Evolutionary conservation across 2,329 filamentous ascomycete genomes (phyloP), one percentile per base, ranked within the genome.

Genomic region (Neofusicoccum ribis): DNA sequence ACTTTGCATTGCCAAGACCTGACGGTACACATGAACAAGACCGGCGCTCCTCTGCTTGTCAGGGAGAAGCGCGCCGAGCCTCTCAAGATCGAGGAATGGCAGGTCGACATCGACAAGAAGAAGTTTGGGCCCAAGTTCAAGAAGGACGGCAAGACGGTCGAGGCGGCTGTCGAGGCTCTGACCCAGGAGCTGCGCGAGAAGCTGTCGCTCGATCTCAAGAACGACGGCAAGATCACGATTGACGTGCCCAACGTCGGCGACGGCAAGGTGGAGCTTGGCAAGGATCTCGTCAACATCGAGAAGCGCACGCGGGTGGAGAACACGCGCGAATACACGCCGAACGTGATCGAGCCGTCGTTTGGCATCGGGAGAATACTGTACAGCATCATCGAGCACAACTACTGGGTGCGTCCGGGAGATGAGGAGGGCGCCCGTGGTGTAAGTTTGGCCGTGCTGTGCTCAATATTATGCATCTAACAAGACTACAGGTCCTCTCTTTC

Each of bases 271-370:
- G 89, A 94, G 76, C 82, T 98, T 60, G 84, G 85, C 72, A 89
- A 89, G 75, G 92, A 97, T 67, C 84, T 96, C 56, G 83, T 99
- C 75, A 87, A 84, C 66, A 92, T 98, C 71, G 91, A 93, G 81
- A 93, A 91, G 81, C 88, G 89, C 71, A 96, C 90, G 71, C 85
- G 92, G 68, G 86, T 88, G 3, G 92, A 97, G 79, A 90, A 96
- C 76, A 87, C 89, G 66, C 87, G 95, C 72, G 93, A 97, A 77
- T 99, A 92, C 82, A 96, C 90, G 0, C 94, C 94, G 67, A 97
- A 97, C 75, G 93, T 96, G 54, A 96, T 98, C 71, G 95, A 99
- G 82, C 95, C 94, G 1, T 98, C 94, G 0, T 99, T 98, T 73
- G 94, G 94, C 83, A 96, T 98, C 74, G 95, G 94, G 67, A 88